phyloP scores from a whole-genome alignment of 2,329 filamentous ascomycete species.

The Parafenestella ontariensis region DNA sequence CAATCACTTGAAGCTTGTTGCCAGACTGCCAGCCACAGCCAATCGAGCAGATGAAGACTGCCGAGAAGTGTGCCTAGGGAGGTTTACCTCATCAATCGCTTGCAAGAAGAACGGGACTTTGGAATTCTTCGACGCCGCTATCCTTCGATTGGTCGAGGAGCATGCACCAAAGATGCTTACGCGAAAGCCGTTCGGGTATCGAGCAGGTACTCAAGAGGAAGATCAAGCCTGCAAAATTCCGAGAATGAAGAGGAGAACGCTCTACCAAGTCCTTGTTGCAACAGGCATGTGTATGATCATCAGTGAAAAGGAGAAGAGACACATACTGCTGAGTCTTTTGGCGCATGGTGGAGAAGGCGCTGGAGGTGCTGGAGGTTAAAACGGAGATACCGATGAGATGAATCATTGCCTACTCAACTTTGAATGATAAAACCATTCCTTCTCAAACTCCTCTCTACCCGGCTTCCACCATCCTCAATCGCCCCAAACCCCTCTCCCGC shows the following conservation, averaged over 20 bases:
- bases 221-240: constrained; percentile 5
- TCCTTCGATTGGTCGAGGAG: constrained; percentile 25
- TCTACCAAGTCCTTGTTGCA: constrained; percentile 42
- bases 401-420: neutral
- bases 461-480: constrained; percentile 18
- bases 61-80: constrained; percentile 35
- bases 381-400: neutral
- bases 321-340: constrained; percentile 23
- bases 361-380: constrained; percentile 17
- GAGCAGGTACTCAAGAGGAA: neutral
- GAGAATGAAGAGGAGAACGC: constrained; percentile 23
- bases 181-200: neutral
- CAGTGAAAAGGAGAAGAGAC: constrained; percentile 43
- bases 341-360: constrained; percentile 11
- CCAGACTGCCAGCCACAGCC: constrained; percentile 13
- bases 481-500: constrained; percentile 52
- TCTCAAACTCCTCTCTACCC: neutral
- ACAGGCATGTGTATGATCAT: constrained; percentile 44
- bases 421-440: neutral
- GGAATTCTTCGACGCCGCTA: constrained; percentile 32
- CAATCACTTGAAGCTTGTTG: constrained; percentile 44
- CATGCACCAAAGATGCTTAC: constrained; percentile 7
- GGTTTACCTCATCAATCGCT: constrained; percentile 36
- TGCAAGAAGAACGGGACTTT: constrained; percentile 35
- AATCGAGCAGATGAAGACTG: neutral